A percentile compares a stretch with the other conserved stretches of the same genome.
Evolutionary conservation across 1,139 yeast species (phyloP).

Genomic region (Yarrowia galli): DNA sequence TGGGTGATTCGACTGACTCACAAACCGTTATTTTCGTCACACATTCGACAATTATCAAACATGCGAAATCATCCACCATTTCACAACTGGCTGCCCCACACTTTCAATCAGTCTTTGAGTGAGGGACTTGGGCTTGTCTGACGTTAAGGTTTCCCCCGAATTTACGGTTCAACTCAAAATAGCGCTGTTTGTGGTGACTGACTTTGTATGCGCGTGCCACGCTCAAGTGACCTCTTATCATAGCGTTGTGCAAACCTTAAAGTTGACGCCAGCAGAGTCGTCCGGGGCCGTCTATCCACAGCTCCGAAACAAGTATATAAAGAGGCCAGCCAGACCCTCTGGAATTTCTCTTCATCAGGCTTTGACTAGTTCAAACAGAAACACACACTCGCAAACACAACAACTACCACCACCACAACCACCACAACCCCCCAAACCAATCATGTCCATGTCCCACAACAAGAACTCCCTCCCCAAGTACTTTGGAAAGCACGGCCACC

Average conservation of each 20-base stretch:
- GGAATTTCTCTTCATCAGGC: not conserved
- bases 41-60: too few species aligned
- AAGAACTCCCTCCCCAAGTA: conserved; percentile 58
- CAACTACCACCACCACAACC: not conserved
- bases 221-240: conserved; percentile 39
- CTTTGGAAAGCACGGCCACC: conserved; percentile 77
- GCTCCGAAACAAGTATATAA: conserved; percentile 20
- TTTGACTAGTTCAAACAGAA: conserved; percentile 21
- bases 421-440: not conserved
- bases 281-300: not conserved
- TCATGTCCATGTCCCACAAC: conserved; percentile 40
- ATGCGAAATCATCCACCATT: too few species aligned
- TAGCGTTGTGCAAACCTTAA: conserved; percentile 23
- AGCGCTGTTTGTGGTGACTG: conserved; percentile 1
- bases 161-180: not conserved
- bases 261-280: not conserved
- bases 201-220: conserved; percentile 38
- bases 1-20: too few species aligned
- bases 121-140: not conserved
- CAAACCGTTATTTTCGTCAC: too few species aligned
- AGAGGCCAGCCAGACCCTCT: not conserved
- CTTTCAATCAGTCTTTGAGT: not conserved
- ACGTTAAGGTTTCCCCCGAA: not conserved
- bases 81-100: not conserved
- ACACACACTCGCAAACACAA: not conserved